Percentiles rank a stretch among this genome's conserved stretches.
phyloP scores from a whole-genome alignment of 495 filamentous ascomycete genomes.

The Penicillium ucsense region DNA sequence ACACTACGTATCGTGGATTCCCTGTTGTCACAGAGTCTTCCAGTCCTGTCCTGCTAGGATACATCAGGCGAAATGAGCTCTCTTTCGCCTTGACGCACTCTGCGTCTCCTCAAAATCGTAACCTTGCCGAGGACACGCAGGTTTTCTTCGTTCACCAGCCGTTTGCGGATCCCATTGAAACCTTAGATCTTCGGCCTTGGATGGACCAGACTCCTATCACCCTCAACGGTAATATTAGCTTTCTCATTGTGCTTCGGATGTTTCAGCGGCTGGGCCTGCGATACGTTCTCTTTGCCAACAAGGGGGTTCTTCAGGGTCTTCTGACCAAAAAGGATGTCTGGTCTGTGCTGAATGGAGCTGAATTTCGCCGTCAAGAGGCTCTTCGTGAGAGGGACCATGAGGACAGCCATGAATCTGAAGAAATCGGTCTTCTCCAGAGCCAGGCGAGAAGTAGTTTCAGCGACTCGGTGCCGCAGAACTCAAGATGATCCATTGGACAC shows the following conservation, averaged over 20 bases:
- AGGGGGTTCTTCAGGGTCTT: slow-evolving; percentile 71
- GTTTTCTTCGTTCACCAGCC: slow-evolving; percentile 77
- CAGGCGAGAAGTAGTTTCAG: slow-evolving; percentile 31
- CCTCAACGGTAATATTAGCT: slow-evolving; percentile 58
- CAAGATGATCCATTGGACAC: slow-evolving; percentile 5
- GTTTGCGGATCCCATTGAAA: slow-evolving; percentile 65
- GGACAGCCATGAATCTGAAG: slow-evolving; percentile 35
- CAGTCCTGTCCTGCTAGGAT: slow-evolving; percentile 68
- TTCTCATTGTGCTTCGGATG: slow-evolving; percentile 77
- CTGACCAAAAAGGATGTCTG: slow-evolving; percentile 99
- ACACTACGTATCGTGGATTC: slow-evolving; percentile 80
- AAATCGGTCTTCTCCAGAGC: slow-evolving; percentile 39
- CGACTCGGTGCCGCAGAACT: slow-evolving; percentile 28
- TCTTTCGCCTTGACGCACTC: slow-evolving; percentile 60
- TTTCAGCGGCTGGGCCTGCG: slow-evolving; percentile 89
- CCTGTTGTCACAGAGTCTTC: slow-evolving; percentile 72
- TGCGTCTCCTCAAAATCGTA: slow-evolving; percentile 35
- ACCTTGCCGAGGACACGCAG: slow-evolving; percentile 60
- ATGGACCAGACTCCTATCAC: slow-evolving; percentile 98
- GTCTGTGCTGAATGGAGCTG: slow-evolving; percentile 76
- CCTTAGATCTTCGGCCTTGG: slow-evolving; percentile 85
- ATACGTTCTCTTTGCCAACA: slow-evolving; percentile 80
- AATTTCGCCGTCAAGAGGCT: slow-evolving; percentile 41
- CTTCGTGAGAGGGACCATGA: slow-evolving; percentile 26
- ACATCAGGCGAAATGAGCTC: slow-evolving; percentile 88